These are phyloP conservation scores for Ophiostoma novo-ulmi DNA, from an alignment of 2,329 filamentous ascomycete genomes.

Conservation along the genomic window DNA sequence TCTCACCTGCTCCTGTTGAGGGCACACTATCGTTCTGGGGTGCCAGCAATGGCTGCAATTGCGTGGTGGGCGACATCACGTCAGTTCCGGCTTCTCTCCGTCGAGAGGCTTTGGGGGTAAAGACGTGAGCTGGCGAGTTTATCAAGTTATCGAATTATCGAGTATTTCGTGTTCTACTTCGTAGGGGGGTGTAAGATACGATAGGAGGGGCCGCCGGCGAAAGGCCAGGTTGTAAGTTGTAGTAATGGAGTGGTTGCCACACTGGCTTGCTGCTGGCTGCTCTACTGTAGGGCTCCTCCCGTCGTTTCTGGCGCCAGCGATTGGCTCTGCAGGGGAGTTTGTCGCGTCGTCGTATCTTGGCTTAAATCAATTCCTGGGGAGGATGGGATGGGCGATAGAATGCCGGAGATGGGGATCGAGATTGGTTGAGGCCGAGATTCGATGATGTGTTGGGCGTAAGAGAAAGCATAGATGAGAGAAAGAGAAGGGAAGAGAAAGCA, in stretches of 20 bases:
- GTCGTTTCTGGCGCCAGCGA: constrained; percentile 20
- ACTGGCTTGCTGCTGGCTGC: constrained; percentile 13
- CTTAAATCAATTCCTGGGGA: background rate
- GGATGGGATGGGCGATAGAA: constrained; percentile 1
- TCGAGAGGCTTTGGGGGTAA: background rate
- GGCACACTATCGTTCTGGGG: constrained; percentile 23
- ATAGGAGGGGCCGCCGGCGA: background rate
- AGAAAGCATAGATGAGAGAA: background rate
- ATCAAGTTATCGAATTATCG: background rate
- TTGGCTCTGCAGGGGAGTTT: constrained; percentile 19
- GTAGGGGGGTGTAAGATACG: constrained; percentile 1
- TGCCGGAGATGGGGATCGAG: background rate
- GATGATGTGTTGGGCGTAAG: background rate
- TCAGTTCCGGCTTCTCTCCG: constrained; percentile 14
- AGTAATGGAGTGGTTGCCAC: constrained; percentile 3
- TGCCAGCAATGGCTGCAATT: constrained; percentile 19
- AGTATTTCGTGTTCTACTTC: background rate
- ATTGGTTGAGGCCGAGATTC: background rate
- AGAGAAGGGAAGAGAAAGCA: background rate
- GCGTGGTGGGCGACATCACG: constrained; percentile 25
- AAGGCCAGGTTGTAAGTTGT: constrained; percentile 21
- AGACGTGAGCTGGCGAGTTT: background rate
- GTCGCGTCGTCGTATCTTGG: constrained; percentile 26
- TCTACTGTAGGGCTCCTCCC: background rate
- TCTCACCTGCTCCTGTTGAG: constrained; percentile 20